These are phyloP conservation scores for Thelonectria discophora DNA, from an alignment of 2,329 filamentous ascomycete genomes.

Conservation along the genomic window DNA sequence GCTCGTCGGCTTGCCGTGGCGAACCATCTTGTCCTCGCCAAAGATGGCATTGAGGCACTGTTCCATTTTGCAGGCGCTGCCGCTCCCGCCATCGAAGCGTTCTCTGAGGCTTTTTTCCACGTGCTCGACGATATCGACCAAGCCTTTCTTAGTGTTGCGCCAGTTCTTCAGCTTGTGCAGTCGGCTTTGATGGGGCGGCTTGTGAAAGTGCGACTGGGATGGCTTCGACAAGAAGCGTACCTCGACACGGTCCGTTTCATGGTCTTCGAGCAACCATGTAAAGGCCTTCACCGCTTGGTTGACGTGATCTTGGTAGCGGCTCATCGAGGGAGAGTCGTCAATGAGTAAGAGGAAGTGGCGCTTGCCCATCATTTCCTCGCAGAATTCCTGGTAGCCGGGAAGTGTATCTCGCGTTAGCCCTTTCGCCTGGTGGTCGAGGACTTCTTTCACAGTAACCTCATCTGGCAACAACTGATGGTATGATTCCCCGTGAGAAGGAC, in stretches of 20 bases:
- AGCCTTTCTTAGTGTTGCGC: neutral
- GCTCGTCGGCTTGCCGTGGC: conserved; percentile 7
- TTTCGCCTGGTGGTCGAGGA: neutral
- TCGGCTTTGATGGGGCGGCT: neutral
- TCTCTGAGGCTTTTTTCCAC: neutral
- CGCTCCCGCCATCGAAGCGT: neutral
- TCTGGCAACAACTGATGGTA: neutral
- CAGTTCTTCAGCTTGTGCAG: neutral
- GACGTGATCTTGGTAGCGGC: neutral
- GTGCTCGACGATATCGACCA: neutral
- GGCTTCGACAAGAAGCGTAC: conserved; percentile 26
- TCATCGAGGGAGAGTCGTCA: conserved; percentile 30
- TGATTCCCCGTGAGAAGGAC: no score
- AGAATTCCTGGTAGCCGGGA: conserved; percentile 11
- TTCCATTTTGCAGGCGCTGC: conserved; percentile 23
- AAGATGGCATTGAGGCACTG: conserved; percentile 12
- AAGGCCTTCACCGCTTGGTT: neutral
- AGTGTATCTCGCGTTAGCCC: neutral
- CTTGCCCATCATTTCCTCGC: neutral
- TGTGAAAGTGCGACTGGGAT: neutral
- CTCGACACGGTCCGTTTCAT: conserved; percentile 9
- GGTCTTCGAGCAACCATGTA: conserved; percentile 17
- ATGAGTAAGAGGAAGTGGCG: conserved; percentile 28
- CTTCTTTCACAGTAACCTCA: conserved; percentile 3
- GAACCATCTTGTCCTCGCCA: neutral